Base-by-base conservation (phyloP, 169 alveolate genomes). In the Cyclospora cayetanensis region DNA sequence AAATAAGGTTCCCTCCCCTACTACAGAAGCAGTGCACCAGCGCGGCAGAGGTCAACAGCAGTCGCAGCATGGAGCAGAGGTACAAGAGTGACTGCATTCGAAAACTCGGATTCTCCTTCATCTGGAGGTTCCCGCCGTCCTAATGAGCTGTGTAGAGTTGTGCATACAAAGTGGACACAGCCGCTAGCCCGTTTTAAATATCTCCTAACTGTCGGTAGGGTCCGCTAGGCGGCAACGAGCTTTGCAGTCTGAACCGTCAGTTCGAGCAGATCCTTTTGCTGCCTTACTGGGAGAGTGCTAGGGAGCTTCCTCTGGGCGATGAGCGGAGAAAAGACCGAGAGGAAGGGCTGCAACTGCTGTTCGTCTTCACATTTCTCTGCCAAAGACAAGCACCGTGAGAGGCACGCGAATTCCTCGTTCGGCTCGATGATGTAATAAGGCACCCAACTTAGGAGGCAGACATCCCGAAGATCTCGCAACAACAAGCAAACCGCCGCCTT, bases 281-380 rank as follows among this genome's bases (percentile, higher is more conserved):
- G 84, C 94, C 46, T 89, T 80, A 68, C 87, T 31, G 92, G 83
- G 37, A 66, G 74, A 42, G 68, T 68, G 77, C 87, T 68, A 15
- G 87, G 87, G 39, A 87, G 85, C 11, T 42, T 68, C 83, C 29
- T 68, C 31, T 60, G 63, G 9, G 83, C 83, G 1, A 84, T 63
- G 12, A 84, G 66, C 3, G 74, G 29, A 2, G 91, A 63, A 29
- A 65, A 84, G 12, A 27, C 76, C 35, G 70, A 22, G 41, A 70
- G 77, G 31, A 84, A 70, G 5, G 83, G 70, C 72, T 43, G 55
- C 12, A 65, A 53, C 34, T 63, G 84, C 66, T 29, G 39, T 39
- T 84, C 91, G 34, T 52, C 34, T 11, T 70, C 31, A 43, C 70
- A 63, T 34, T 25, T 25, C 41, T 84, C 91, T 2, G 76, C 83